Evolutionary conservation across 129 eudicot species (phyloP).

Genomic region (Lonicera japonica): DNA sequence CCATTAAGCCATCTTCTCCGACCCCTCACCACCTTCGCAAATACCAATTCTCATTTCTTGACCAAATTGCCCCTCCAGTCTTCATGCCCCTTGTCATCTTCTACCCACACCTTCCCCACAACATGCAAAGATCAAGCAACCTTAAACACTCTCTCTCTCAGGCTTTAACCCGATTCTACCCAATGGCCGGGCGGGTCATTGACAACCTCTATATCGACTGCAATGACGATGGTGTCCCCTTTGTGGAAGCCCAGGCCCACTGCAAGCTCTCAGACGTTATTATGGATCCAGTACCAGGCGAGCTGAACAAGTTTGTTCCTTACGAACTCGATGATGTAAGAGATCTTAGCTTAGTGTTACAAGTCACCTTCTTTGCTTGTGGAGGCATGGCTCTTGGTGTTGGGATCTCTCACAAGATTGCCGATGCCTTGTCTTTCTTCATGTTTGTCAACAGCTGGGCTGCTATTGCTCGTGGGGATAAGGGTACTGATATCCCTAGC

Average conservation of each 20-base stretch:
- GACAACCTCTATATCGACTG: constrained; percentile 9
- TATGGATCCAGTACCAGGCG: constrained; percentile 2
- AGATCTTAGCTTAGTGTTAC: constrained; percentile 7
- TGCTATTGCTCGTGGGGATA: constrained; percentile 10
- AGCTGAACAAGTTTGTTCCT: constrained; percentile 15
- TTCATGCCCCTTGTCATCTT: constrained; percentile 13
- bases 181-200: constrained; percentile 22
- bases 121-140: not conserved
- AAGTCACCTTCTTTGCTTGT: constrained; percentile 14
- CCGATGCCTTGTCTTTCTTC: constrained; percentile 15
- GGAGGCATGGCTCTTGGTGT: constrained; percentile 24
- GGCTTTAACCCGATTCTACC: constrained; percentile 18
- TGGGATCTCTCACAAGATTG: constrained; percentile 10
- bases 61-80: constrained; percentile 30
- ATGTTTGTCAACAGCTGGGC: constrained; percentile 20
- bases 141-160: constrained; percentile 16
- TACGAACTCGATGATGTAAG: not conserved
- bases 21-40: constrained; percentile 24
- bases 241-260: constrained; percentile 8
- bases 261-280: not conserved
- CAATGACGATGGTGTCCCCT: constrained; percentile 28
- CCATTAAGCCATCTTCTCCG: constrained; percentile 32
- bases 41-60: constrained; percentile 31
- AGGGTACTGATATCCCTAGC: not conserved
- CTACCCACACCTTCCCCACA: constrained; percentile 1